Base-by-base conservation (phyloP, 257 asterid genomes). In the Scutellaria baicalensis region DNA sequence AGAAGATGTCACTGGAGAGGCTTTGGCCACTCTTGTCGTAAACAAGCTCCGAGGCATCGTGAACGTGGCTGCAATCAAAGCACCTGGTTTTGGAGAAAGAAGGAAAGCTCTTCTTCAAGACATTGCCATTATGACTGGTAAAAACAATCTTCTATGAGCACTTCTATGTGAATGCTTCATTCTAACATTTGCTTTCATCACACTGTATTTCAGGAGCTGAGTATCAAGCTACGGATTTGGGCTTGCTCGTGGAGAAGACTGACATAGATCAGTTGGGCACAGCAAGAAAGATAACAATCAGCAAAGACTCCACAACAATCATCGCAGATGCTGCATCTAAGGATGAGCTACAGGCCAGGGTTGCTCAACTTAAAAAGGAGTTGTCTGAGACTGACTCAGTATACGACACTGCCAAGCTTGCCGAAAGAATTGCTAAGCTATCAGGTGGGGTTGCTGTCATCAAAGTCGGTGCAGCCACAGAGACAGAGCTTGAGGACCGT, bases 61-160 rank as follows among this genome's bases (percentile, higher is more conserved):
- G 77, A 93, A 91, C 48, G 99, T 93, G 74, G 97, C 96, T 76
- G 97, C 99, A 59, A 91, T 93, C 79, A 93, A 91, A 81, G 97
- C 99, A n/a, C 97, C 99, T n/a, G 89, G 97, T 48, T 93, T 93
- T 80, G 99, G 96, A 52, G 99, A 93, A 73, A 82, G 99, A 79
- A 89, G 96, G 68, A 93, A 93, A 81, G 93, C 99, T 7, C 85
- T 91, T 76, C 96, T 93, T 75, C 98, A 93, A 78, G 98, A 93
- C 82, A 93, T 93, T 48, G 98, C 98, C 71, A 91, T 93, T 45
- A 75, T 90, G 79, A 93, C 98, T 3, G 98, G 98, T 93, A 75
- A 60, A 21, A 48, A 6, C 5, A 5, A 63, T 33, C 8, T 47
- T 44, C 27, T 20, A 9, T 1, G 13, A 60, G 17, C 10, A 10